Conservation (phyloP, 345 rosid species). For the Brassica incana region DNA sequence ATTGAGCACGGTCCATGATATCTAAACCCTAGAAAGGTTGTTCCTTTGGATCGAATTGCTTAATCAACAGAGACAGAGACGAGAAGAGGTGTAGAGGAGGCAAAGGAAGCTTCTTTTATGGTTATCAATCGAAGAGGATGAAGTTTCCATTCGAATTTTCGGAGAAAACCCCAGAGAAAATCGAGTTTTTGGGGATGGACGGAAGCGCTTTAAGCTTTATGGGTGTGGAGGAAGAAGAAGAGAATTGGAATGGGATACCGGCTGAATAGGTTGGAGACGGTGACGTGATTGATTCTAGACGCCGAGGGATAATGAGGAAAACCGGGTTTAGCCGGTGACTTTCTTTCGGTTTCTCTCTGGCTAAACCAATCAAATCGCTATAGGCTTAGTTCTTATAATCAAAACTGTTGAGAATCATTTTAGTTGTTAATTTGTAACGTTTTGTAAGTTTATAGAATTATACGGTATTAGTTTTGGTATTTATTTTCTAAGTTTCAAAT, state of each 20-base stretch:
- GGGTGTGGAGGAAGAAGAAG: background rate
- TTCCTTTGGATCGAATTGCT: background rate
- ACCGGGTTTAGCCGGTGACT: conserved; percentile 32
- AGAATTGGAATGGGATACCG: conserved; percentile 24
- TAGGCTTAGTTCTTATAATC: background rate
- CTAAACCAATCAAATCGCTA: background rate
- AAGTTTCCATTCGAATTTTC: conserved; percentile 18
- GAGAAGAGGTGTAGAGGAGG: background rate
- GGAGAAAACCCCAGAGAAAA: conserved; percentile 18
- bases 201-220: background rate
- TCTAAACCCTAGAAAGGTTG: background rate
- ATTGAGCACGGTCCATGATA: conserved; percentile 46
- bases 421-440: background rate
- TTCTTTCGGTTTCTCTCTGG: background rate
- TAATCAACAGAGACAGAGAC: background rate
- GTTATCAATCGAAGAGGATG: background rate
- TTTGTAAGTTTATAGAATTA: background rate
- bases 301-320: background rate
- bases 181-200: conserved; percentile 20
- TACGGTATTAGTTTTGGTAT: background rate
- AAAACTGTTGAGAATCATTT: background rate
- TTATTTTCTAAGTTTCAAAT: background rate
- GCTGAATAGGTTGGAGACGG: conserved; percentile 30
- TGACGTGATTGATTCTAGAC: conserved; percentile 15
- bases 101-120: background rate